Percentiles rank a stretch among this genome's conserved stretches.
These are phyloP conservation scores for Backusella westeae DNA, from an alignment of 192 early-diverging fungal genomes.

Conservation along the genomic window DNA sequence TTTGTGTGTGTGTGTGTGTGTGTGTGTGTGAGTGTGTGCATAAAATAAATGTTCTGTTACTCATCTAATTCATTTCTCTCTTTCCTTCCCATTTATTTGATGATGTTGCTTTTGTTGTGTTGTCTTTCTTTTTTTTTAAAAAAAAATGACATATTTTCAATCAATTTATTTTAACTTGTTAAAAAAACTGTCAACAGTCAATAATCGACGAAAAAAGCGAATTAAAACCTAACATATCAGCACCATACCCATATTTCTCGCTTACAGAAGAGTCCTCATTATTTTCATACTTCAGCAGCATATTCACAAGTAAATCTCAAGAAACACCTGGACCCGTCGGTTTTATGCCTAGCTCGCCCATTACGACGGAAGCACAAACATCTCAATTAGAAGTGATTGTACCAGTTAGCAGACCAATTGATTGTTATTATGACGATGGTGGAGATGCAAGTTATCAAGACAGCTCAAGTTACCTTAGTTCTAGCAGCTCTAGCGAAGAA, in stretches of 20 bases:
- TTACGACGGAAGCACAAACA: neutral
- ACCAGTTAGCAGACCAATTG: neutral
- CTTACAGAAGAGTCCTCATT: neutral
- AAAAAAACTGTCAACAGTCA: neutral
- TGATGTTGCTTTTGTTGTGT: neutral
- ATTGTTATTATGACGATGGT: conserved; percentile 1
- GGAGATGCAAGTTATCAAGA: neutral
- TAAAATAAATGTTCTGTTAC: conserved; percentile 2
- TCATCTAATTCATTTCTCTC: neutral
- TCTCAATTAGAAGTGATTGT: conserved; percentile 6
- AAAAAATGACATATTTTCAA: neutral
- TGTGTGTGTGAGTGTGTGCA: neutral
- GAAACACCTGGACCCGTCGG: neutral
- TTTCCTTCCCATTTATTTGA: neutral
- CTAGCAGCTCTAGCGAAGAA: neutral
- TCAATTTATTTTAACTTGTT: neutral
- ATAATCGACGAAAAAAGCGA: neutral
- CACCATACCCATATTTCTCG: conserved; percentile 12
- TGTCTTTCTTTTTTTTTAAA: neutral
- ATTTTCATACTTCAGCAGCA: neutral
- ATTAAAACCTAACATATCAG: neutral
- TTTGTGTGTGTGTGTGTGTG: neutral
- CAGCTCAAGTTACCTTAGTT: neutral
- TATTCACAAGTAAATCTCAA: neutral
- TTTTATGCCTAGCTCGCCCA: neutral